These are phyloP conservation scores for Isabelozyma rhagii DNA, from an alignment of 805 yeast genomes.

Conservation along the genomic window DNA sequence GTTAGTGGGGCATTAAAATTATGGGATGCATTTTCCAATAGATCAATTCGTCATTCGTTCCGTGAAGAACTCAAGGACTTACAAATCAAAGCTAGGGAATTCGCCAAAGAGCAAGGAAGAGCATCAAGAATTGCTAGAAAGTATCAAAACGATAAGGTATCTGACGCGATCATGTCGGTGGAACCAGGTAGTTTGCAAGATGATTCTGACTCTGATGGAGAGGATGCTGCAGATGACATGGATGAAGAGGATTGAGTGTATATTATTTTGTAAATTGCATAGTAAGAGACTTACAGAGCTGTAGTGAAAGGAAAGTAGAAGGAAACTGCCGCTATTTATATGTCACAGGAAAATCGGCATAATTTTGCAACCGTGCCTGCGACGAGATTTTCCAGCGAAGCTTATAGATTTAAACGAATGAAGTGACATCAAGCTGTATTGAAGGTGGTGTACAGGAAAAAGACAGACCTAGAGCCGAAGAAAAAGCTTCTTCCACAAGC, in stretches of 20 bases:
- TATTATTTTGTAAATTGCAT: neutral
- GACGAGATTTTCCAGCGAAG: too few species aligned
- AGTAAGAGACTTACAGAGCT: too few species aligned
- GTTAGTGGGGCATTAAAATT: conserved; percentile 78
- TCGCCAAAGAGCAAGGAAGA: conserved; percentile 52
- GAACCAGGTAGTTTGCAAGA: conserved; percentile 57
- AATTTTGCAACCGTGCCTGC: too few species aligned
- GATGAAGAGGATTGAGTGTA: neutral
- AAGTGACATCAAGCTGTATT: too few species aligned
- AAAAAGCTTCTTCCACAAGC: too few species aligned
- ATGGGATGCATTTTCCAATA: conserved; percentile 89
- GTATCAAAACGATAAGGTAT: conserved; percentile 45
- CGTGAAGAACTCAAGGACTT: conserved; percentile 52
- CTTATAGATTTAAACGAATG: too few species aligned
- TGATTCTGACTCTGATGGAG: conserved; percentile 59
- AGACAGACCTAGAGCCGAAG: too few species aligned
- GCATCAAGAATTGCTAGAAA: conserved; percentile 77
- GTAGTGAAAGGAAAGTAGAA: too few species aligned
- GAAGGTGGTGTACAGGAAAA: too few species aligned
- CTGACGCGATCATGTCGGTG: conserved; percentile 58
- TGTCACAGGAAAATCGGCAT: too few species aligned
- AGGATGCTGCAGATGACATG: conserved; percentile 7
- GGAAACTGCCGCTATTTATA: too few species aligned
- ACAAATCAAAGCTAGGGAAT: conserved; percentile 55
- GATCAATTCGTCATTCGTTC: conserved; percentile 70